A percentile compares a stretch with the other conserved stretches of the same genome.
phyloP scores from a whole-genome alignment of 169 alveolate species.

The Cryptosporidium sp. region DNA sequence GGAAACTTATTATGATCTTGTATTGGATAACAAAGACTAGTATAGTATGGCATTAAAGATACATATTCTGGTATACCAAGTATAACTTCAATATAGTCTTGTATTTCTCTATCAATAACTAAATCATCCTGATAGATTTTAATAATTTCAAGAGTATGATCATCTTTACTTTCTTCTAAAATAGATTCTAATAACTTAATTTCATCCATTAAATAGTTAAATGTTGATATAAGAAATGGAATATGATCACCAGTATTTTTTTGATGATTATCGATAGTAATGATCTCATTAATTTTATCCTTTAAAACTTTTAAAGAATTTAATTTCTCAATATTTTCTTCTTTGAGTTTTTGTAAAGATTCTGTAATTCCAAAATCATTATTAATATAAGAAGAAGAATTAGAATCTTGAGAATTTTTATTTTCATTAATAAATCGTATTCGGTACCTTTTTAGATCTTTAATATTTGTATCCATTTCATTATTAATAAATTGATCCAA shows the following conservation, averaged over 20 bases:
- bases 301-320: conserved; percentile 4
- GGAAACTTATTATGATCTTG: background rate
- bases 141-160: background rate
- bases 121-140: conserved; percentile 40
- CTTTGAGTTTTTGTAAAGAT: background rate
- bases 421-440: background rate
- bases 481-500: background rate
- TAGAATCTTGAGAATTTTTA: background rate
- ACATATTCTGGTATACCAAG: conserved; percentile 44
- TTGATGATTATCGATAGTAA: background rate
- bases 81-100: conserved; percentile 45
- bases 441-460: conserved; percentile 19
- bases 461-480: background rate
- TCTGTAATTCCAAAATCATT: background rate
- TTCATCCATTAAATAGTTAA: conserved; percentile 30
- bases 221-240: conserved; percentile 31
- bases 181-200: background rate
- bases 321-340: background rate
- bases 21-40: conserved; percentile 40
- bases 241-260: background rate
- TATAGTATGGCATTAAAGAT: conserved; percentile 43
- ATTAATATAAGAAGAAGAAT: background rate
- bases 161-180: background rate
- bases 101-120: conserved; percentile 20
- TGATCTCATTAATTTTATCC: background rate